Evolutionary conservation across 768 basidiomycete species (phyloP).

Genomic region (Multifurca ochricompacta): DNA sequence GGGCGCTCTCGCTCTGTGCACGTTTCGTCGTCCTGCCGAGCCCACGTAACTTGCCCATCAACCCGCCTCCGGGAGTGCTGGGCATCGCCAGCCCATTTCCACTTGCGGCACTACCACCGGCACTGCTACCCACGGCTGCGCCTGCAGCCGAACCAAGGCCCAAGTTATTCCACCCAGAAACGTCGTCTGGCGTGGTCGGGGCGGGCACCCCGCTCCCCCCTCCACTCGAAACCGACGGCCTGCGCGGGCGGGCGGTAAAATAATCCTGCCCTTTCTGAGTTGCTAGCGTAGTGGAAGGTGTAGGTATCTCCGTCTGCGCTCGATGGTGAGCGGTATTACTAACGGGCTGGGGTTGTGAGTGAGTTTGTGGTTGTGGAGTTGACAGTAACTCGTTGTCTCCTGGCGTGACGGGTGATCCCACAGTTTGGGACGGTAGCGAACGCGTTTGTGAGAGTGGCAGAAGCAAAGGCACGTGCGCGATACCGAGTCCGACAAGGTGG

Average conservation of each 20-base stretch:
- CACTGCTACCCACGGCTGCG: background rate
- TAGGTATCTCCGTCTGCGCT: background rate
- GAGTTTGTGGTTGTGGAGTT: background rate
- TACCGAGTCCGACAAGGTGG: conserved; percentile 26
- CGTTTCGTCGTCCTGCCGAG: conserved; percentile 55
- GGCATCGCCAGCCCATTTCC: background rate
- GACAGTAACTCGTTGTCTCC: conserved; percentile 1
- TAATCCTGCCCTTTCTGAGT: conserved; percentile 38
- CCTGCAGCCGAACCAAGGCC: background rate
- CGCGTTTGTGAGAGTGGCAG: conserved; percentile 13
- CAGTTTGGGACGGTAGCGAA: conserved; percentile 20
- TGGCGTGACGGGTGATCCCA: background rate
- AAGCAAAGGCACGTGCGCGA: background rate
- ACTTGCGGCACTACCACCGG: background rate
- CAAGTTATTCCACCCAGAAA: conserved; percentile 33
- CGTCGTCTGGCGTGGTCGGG: conserved; percentile 38
- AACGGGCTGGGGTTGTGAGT: background rate
- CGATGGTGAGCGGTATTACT: background rate
- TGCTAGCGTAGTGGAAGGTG: background rate
- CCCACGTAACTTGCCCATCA: conserved; percentile 76
- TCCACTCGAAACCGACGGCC: conserved; percentile 37
- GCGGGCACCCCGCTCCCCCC: conserved; percentile 29
- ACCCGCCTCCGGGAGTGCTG: conserved; percentile 35
- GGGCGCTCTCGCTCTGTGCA: conserved; percentile 25
- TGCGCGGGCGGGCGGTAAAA: conserved; percentile 40